A percentile compares a stretch with the other conserved stretches of the same genome.
Evolutionary conservation across 192 early-diverging fungal genomes (phyloP).

Genomic region (Chytriomyces hyalinus): DNA sequence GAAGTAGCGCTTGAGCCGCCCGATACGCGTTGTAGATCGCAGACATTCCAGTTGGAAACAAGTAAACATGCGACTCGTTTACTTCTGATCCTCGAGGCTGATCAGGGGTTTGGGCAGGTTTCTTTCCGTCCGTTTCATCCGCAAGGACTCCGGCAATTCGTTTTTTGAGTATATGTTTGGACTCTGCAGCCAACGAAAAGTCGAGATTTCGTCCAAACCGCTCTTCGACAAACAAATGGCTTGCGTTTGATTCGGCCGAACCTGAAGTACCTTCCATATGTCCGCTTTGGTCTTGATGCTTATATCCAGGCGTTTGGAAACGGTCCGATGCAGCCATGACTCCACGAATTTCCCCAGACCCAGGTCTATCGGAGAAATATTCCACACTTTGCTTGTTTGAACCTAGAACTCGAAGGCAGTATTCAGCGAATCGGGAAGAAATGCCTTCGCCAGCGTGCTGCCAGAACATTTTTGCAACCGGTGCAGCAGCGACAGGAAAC

Average conservation of each 20-base stretch:
- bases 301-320: slow-evolving; percentile 22
- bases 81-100: slow-evolving; percentile 43
- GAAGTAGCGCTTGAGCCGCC: slow-evolving; percentile 49
- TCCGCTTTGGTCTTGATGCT: background rate
- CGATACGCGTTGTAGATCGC: slow-evolving; percentile 90
- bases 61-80: slow-evolving; percentile 78
- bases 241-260: slow-evolving; percentile 14
- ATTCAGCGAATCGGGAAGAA: slow-evolving; percentile 83
- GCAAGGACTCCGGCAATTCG: slow-evolving; percentile 84
- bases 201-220: slow-evolving; percentile 91
- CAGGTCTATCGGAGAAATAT: slow-evolving; percentile 36
- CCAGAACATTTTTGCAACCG: slow-evolving; percentile 93
- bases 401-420: slow-evolving; percentile 75
- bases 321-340: slow-evolving; percentile 27
- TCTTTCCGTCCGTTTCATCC: slow-evolving; percentile 31
- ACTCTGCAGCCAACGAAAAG: slow-evolving; percentile 68
- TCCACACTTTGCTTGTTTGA: slow-evolving; percentile 46
- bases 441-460: slow-evolving; percentile 93
- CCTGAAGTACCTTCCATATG: background rate
- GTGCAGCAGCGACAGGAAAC: slow-evolving; percentile 71
- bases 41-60: slow-evolving; percentile 91
- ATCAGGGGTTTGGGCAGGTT: background rate
- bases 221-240: slow-evolving; percentile 82
- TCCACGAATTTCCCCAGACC: slow-evolving; percentile 35
- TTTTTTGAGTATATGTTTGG: slow-evolving; percentile 74